A percentile compares a stretch with the other conserved stretches of the same genome.
These are phyloP conservation scores for Coccomyxa sp. DNA, from an alignment of 139 green algal species.

Conservation along the genomic window DNA sequence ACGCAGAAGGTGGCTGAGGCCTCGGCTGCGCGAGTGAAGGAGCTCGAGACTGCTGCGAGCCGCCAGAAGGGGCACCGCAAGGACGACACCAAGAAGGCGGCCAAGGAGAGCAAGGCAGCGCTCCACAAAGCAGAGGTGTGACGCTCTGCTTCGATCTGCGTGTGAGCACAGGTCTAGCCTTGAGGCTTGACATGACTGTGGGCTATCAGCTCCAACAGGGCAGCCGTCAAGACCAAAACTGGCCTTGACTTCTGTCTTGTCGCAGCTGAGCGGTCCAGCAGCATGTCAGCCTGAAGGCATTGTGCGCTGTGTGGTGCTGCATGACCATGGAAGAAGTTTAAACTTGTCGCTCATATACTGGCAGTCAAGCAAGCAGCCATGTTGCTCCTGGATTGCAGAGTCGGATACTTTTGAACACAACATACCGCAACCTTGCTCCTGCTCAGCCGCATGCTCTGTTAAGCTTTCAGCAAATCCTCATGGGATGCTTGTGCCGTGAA, in stretches of 20 bases:
- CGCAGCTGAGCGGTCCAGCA: too few species aligned
- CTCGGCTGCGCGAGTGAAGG: constrained; percentile 21
- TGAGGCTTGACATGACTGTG: too few species aligned
- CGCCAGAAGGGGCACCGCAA: constrained; percentile 20
- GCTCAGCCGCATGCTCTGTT: not conserved
- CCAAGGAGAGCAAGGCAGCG: constrained; percentile 44
- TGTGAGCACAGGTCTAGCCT: too few species aligned
- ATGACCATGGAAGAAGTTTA: too few species aligned
- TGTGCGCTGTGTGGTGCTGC: too few species aligned
- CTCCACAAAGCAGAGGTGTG: constrained; percentile 38
- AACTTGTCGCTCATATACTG: too few species aligned
- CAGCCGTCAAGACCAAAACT: too few species aligned
- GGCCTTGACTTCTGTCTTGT: too few species aligned
- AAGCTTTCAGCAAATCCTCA: not conserved
- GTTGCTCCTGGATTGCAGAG: not conserved
- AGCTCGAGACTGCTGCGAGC: constrained; percentile 26
- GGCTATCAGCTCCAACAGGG: too few species aligned
- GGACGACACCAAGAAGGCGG: constrained; percentile 29
- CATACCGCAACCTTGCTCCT: not conserved
- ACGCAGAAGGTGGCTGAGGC: constrained; percentile 16
- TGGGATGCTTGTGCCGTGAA: not conserved
- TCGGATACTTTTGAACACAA: not conserved
- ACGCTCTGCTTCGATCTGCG: not conserved
- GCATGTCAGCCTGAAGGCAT: too few species aligned
- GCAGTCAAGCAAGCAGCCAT: too few species aligned